A percentile compares a stretch with the other conserved stretches of the same genome.
Evolutionary conservation across 768 basidiomycete species (phyloP).

Genomic region (Lactarius vividus): DNA sequence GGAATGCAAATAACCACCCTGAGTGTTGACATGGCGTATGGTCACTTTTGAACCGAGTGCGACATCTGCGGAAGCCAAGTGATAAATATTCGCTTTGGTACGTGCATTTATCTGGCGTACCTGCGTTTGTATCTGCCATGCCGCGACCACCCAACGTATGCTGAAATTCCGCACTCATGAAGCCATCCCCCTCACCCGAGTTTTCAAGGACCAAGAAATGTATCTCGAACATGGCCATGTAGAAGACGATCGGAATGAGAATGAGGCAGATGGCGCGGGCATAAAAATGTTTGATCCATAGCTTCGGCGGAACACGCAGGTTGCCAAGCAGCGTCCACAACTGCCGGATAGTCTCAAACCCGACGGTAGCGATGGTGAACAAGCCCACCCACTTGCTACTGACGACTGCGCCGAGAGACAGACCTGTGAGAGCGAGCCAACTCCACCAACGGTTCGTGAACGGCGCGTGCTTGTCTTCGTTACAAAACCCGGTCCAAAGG

Average conservation of each 20-base stretch:
- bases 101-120: constrained; percentile 40
- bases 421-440: constrained; percentile 84
- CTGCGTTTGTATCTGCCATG: constrained; percentile 92
- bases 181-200: constrained; percentile 96
- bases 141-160: constrained; percentile 86
- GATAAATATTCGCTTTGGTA: background rate
- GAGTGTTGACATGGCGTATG: constrained; percentile 91
- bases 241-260: constrained; percentile 77
- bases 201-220: constrained; percentile 88
- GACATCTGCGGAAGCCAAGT: constrained; percentile 53
- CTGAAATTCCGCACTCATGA: constrained; percentile 99
- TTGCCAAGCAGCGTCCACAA: constrained; percentile 92
- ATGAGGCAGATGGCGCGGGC: constrained; percentile 92
- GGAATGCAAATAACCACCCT: constrained; percentile 98
- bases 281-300: constrained; percentile 81
- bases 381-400: constrained; percentile 98
- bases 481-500: constrained; percentile 86
- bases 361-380: constrained; percentile 95
- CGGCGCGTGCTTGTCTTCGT: constrained; percentile 80
- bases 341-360: constrained; percentile 77
- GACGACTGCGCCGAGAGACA: constrained; percentile 87
- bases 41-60: constrained; percentile 79
- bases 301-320: constrained; percentile 64
- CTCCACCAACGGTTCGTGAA: constrained; percentile 92
- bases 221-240: constrained; percentile 96